phyloP scores from a whole-genome alignment of 129 eudicot genomes.

The Solidago caesia region DNA sequence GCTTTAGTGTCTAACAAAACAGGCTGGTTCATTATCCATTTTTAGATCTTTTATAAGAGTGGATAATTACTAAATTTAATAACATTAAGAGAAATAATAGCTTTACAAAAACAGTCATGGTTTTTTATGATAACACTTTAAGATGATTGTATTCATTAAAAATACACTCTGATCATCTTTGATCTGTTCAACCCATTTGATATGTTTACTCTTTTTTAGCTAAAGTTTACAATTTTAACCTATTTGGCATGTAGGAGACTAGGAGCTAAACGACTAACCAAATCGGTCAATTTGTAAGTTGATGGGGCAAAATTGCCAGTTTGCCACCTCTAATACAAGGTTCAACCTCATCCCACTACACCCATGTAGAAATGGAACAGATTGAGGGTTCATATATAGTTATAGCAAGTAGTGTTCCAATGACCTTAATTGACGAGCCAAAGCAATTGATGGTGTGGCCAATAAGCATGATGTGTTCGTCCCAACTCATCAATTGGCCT shows the following conservation, averaged over 20 bases:
- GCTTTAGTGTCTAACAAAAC: background rate
- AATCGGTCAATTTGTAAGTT: background rate
- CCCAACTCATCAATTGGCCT: constrained; percentile 76
- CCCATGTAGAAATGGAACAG: no score
- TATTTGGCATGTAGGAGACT: background rate
- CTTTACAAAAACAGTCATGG: no score
- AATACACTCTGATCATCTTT: no score
- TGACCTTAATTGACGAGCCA: constrained; percentile 57
- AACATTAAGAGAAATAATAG: no score
- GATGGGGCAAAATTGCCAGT: background rate
- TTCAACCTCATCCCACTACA: background rate
- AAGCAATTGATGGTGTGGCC: constrained; percentile 71
- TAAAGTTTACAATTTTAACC: background rate
- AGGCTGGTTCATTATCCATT: background rate
- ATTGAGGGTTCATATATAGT: background rate
- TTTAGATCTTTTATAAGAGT: background rate
- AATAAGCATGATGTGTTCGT: constrained; percentile 73
- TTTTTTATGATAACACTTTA: no score
- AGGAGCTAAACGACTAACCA: background rate
- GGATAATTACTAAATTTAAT: no score
- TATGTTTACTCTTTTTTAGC: background rate
- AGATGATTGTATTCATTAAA: no score
- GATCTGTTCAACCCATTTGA: no score
- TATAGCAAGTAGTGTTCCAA: background rate
- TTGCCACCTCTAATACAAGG: background rate